Conservation (phyloP, 768 basidiomycete genomes). For the Tylopilus vinaceipallidus region DNA sequence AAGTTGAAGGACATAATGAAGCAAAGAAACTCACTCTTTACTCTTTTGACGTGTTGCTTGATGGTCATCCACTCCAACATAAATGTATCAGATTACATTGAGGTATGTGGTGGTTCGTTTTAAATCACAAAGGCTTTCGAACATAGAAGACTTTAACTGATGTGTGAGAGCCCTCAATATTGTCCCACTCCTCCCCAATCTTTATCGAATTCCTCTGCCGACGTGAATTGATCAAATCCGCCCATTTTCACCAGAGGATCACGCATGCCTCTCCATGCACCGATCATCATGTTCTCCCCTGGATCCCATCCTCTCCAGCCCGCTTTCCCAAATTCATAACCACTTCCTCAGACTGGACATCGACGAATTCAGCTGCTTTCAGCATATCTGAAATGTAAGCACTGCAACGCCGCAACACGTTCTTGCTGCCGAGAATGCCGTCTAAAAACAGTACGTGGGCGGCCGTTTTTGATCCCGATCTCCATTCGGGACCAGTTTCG, state of each 20-base stretch:
- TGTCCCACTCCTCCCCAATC: conserved; percentile 27
- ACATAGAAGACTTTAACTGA: conserved; percentile 7
- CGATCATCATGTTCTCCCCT: conserved; percentile 15
- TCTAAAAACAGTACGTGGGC: conserved; percentile 9
- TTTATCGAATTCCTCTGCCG: conserved; percentile 21
- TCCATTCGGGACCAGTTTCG: conserved; percentile 23
- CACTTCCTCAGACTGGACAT: conserved; percentile 18
- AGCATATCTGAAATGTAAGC: conserved; percentile 21
- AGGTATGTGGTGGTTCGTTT: too few relatives aligned
- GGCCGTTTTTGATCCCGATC: conserved; percentile 13
- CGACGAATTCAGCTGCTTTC: conserved; percentile 16
- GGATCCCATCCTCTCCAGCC: conserved; percentile 23
- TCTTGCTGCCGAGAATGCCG: conserved; percentile 6
- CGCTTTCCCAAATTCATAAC: conserved; percentile 22
- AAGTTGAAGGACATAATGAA: neutral
- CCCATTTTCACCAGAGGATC: conserved; percentile 20
- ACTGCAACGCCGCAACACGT: conserved; percentile 8
- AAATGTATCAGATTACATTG: too few relatives aligned
- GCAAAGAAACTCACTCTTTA: too few relatives aligned
- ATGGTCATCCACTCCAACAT: too few relatives aligned
- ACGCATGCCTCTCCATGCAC: conserved; percentile 25
- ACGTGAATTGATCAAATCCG: conserved; percentile 11
- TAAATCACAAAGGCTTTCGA: conserved; percentile 12
- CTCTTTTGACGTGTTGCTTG: too few relatives aligned
- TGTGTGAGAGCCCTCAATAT: conserved; percentile 12